A percentile compares a stretch with the other conserved stretches of the same genome.
phyloP scores from a whole-genome alignment of 1,139 yeast species.

The Blastobotrys apis region DNA sequence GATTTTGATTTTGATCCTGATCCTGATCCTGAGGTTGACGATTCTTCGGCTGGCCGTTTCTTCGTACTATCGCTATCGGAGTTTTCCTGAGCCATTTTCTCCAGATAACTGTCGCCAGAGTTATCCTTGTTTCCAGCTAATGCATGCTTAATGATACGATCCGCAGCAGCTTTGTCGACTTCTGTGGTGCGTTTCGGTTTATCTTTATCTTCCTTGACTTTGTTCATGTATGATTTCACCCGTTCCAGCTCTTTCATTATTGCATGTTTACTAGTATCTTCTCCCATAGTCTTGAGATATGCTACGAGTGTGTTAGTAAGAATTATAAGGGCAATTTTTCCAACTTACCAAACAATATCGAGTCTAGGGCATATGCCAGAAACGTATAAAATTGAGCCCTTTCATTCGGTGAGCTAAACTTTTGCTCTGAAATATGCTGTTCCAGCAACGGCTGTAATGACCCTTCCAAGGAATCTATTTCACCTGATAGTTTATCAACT shows the following conservation, averaged over 20 bases:
- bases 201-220: slow-evolving; percentile 42
- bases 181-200: slow-evolving; percentile 3
- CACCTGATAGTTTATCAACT: slow-evolving; percentile 28
- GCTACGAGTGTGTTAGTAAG: slow-evolving; percentile 35
- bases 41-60: slow-evolving; percentile 2
- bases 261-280: slow-evolving; percentile 54
- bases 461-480: slow-evolving; percentile 29
- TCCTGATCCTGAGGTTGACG: background rate
- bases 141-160: slow-evolving; percentile 44
- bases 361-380: slow-evolving; percentile 40
- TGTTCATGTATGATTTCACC: slow-evolving; percentile 64
- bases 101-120: slow-evolving; percentile 14
- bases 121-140: slow-evolving; percentile 36
- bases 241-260: slow-evolving; percentile 67
- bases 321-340: slow-evolving; percentile 12
- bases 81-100: slow-evolving; percentile 12
- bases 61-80: background rate
- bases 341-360: slow-evolving; percentile 42
- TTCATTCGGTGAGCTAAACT: slow-evolving; percentile 27
- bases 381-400: slow-evolving; percentile 35
- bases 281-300: slow-evolving; percentile 58
- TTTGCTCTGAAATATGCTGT: slow-evolving; percentile 27
- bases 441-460: slow-evolving; percentile 28
- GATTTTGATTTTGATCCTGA: no score
- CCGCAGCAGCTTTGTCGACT: slow-evolving; percentile 40